Evolutionary conservation across 768 basidiomycete species (phyloP), one percentile per base, ranked within the genome.

Genomic region (Porpolomopsis calyptriformis): DNA sequence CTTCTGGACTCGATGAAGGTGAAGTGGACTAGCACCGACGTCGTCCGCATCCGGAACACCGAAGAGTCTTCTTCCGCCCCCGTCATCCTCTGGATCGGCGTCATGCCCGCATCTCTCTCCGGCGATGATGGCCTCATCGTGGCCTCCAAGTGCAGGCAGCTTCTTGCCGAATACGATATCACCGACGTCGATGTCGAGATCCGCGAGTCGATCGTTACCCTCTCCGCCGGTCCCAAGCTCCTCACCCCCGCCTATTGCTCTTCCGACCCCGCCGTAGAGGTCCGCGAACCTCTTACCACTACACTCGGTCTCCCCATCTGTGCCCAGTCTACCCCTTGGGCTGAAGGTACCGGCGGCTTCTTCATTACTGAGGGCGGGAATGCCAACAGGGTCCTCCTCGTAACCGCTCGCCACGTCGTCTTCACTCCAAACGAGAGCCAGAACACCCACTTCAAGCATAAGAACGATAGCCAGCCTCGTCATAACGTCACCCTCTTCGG

Each of bases 71-170:
- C 40, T n/a, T n/a, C n/a, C 40, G 20, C 40, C 19, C 8, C 40
- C 40, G 9, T 62, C 47, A 45, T 65, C 44, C 38, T 66, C 43
- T 64, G 59, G 60, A 58, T 66, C 29, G 66, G 62, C 14, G 60
- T 67, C n/a, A 33, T 23, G 7, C 63, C 61, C 39, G 41, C 40
- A 7, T 52, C 65, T 35, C 60, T 67, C 50, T 50, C 57, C 27
- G 18, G 26, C 45, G 50, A 60, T 6, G 51, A 54, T 26, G 65
- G 57, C 49, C n/a, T 53, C 52, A 48, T 22, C n/a, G 56, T 56
- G 9, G 66, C 57, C 19, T 27, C 20, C 16, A 26, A 50, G 22
- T 62, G 61, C 53, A 27, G 44, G 14, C 25, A 46, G 3, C 26
- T 65, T 45, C 55, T 67, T 16, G 16, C 25, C 3, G 50, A 50